Evolutionary conservation across 2,329 filamentous ascomycete genomes (phyloP), one percentile per base, ranked within the genome.

Genomic region (Mycosphaerella arachidis): DNA sequence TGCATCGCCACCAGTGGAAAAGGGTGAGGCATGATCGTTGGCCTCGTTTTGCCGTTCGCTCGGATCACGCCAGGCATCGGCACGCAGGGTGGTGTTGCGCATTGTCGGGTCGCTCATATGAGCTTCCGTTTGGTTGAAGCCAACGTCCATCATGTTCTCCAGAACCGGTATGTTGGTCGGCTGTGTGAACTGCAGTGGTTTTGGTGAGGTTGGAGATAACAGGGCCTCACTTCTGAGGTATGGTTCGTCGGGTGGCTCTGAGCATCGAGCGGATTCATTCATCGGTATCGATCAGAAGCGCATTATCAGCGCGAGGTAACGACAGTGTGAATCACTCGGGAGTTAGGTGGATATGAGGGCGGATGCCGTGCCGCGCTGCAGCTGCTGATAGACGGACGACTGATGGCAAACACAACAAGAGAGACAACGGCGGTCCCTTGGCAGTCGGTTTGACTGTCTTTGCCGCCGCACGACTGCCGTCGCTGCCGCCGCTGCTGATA

Each of bases 121-220:
- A 63, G 81, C 82, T 56, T 85, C 80, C 58, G 85, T 85, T 73
- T 88, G 85, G 76, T 87, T 86, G 79, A 89, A 88, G 67, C 83
- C 77, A 57, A 86, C 85, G 75, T 90, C 86, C 83, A 85, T 90
- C 76, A 89, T 86, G 72, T 87, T 86, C 71, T 86, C 82, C 70
- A 90, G 79, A 57, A 90, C 83, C 59, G 87, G 86, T 61, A 90
- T 88, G 67, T 85, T 87, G 67, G 85, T 82, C 56, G 86, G 86
- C 74, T 87, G 84, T 66, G 86, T 82, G 66, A 86, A 79, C 74
- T 89, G 85, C 68, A 89, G 75, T 66, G 87, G 87, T 68, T 86
- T 85, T 70, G 88, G 88, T 72, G 86, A 89, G 71, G 88, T 84
- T 65, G 88, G 87, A 71, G 86, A 88, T 70, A 88, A 77, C 66